Percentiles rank a stretch among this genome's conserved stretches.
Evolutionary conservation across 2,329 filamentous ascomycete genomes (phyloP).

Genomic region (Colletotrichum kahawae): DNA sequence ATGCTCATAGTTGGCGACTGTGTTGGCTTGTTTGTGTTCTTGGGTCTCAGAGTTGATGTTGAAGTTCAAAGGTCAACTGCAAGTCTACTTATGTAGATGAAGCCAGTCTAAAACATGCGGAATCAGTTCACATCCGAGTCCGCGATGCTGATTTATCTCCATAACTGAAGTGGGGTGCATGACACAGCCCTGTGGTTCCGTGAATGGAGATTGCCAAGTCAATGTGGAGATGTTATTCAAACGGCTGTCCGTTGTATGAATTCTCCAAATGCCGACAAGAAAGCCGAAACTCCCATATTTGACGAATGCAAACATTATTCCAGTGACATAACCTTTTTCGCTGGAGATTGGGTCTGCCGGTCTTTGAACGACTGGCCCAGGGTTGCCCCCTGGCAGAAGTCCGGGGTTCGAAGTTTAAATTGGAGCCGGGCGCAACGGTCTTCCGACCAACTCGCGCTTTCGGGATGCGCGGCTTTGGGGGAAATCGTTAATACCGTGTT

Average conservation of each 20-base stretch:
- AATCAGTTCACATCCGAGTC: not conserved
- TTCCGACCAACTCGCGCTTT: not conserved
- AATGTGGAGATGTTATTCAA: not conserved
- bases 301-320: no score
- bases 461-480: not conserved
- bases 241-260: not conserved
- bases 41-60: not conserved
- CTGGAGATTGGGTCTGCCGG: not conserved
- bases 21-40: not conserved
- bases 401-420: not conserved
- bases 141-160: not conserved
- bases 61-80: accelerated
- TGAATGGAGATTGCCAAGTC: not conserved
- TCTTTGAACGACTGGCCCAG: not conserved
- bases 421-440: not conserved
- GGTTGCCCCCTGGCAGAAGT: not conserved
- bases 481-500: not conserved
- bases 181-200: not conserved
- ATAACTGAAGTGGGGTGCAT: not conserved
- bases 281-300: not conserved
- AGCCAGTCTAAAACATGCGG: not conserved
- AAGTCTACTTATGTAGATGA: not conserved
- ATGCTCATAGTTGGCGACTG: not conserved
- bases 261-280: not conserved
- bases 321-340: no score